Conservation (phyloP, 2,329 filamentous ascomycete genomes). For the Colletotrichum tamarilloi region DNA sequence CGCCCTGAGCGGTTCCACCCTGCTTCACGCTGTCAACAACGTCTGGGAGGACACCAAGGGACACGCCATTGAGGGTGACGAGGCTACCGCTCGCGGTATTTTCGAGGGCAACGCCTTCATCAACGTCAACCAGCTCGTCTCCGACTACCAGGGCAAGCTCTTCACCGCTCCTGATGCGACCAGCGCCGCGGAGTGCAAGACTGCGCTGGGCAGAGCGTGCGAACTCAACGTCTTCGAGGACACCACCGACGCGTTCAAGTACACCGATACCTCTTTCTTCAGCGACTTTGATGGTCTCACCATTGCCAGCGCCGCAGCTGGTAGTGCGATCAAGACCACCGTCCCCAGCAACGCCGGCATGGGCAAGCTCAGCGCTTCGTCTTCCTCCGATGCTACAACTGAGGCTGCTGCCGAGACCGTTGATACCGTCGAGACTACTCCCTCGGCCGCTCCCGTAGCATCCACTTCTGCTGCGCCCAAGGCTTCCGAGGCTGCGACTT, state of each 20-base stretch:
- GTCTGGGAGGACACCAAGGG: constrained; percentile 42
- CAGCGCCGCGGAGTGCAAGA: constrained; percentile 28
- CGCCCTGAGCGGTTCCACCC: constrained; percentile 41
- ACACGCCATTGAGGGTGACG: constrained; percentile 42
- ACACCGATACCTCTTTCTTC: constrained; percentile 21
- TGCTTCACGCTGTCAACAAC: constrained; percentile 46
- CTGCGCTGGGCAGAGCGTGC: constrained; percentile 26
- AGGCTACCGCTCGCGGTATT: constrained; percentile 37
- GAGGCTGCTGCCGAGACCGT: not conserved
- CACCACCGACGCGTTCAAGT: constrained; percentile 12
- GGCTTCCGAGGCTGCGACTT: not conserved
- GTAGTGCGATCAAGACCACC: constrained; percentile 28
- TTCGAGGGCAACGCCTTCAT: constrained; percentile 43
- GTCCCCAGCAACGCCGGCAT: constrained; percentile 26
- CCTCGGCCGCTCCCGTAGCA: not conserved
- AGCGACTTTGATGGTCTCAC: constrained; percentile 12
- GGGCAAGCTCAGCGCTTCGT: constrained; percentile 25
- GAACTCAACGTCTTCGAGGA: constrained; percentile 23
- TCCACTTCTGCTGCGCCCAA: constrained; percentile 5
- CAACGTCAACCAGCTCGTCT: constrained; percentile 38
- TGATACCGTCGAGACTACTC: not conserved
- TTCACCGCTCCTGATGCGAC: constrained; percentile 40
- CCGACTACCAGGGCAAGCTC: constrained; percentile 39
- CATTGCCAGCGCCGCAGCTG: constrained; percentile 19
- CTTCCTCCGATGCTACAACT: not conserved